A percentile compares a stretch with the other conserved stretches of the same genome.
These are phyloP conservation scores for Calocybe gangraenosa DNA, from an alignment of 768 basidiomycete genomes.

Conservation along the genomic window DNA sequence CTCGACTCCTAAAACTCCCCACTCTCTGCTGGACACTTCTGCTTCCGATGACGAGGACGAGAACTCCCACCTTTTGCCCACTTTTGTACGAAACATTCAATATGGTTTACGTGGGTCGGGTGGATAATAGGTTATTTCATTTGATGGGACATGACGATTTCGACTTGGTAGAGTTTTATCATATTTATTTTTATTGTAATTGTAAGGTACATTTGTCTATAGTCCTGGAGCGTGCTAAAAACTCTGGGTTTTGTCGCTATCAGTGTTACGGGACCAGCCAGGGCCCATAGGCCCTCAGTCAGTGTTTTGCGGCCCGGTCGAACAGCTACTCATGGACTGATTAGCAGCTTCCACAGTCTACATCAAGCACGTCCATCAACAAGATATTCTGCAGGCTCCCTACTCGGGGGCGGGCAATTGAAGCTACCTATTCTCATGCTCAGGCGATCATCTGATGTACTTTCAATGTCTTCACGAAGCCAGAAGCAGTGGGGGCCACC, in stretches of 20 bases:
- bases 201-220: neutral
- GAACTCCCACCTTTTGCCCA: constrained; percentile 12
- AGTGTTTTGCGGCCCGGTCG: too few species aligned
- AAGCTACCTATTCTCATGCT: neutral
- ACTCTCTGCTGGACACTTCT: neutral
- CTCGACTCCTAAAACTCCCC: neutral
- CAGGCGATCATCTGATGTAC: too few species aligned
- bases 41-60: constrained; percentile 10
- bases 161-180: neutral
- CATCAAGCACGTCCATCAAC: too few species aligned
- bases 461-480: too few species aligned
- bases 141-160: neutral
- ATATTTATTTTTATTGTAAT: constrained; percentile 18
- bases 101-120: constrained; percentile 15
- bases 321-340: too few species aligned
- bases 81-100: constrained; percentile 18
- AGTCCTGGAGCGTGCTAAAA: neutral
- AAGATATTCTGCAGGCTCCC: too few species aligned
- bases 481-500: too few species aligned
- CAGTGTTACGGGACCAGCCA: too few species aligned
- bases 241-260: neutral
- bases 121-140: constrained; percentile 4
- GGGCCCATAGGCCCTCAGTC: too few species aligned
- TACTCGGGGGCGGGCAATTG: too few species aligned
- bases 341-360: too few species aligned